These are phyloP conservation scores for Chalaropsis thielavioides DNA, from an alignment of 2,329 filamentous ascomycete species.

Conservation along the genomic window DNA sequence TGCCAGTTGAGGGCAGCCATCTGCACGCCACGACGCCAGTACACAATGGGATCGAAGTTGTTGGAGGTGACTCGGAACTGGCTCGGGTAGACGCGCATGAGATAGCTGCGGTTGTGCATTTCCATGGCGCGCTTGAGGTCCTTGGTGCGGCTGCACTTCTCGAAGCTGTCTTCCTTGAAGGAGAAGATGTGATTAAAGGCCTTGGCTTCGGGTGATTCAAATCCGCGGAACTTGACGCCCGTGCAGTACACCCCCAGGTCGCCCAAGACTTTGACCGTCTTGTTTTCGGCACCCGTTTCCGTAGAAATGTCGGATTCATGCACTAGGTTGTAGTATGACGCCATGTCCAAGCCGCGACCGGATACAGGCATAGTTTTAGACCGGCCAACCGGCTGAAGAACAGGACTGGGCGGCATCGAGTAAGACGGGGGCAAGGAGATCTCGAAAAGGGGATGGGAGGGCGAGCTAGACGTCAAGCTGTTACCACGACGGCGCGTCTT, in stretches of 20 bases:
- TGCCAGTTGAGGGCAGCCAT: slow-evolving; percentile 99
- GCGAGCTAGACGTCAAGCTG: slow-evolving; percentile 66
- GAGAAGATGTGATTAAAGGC: slow-evolving; percentile 91
- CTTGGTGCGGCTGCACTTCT: slow-evolving; percentile 59
- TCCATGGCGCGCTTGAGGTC: slow-evolving; percentile 67
- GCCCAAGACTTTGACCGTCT: slow-evolving; percentile 71
- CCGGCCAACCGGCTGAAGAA: slow-evolving; percentile 29
- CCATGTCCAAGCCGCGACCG: not conserved
- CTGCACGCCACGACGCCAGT: slow-evolving; percentile 91
- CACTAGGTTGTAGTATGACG: slow-evolving; percentile 47
- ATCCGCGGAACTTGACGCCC: slow-evolving; percentile 69
- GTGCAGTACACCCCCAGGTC: slow-evolving; percentile 67
- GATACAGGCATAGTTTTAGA: not conserved
- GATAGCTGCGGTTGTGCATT: slow-evolving; percentile 76
- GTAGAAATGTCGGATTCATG: slow-evolving; percentile 56
- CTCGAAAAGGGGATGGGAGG: slow-evolving; percentile 39
- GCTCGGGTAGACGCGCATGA: slow-evolving; percentile 91
- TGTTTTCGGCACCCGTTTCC: slow-evolving; percentile 49
- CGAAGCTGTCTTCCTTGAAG: slow-evolving; percentile 79
- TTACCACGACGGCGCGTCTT: slow-evolving; percentile 41
- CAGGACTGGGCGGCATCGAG: slow-evolving; percentile 40
- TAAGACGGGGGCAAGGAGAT: slow-evolving; percentile 34
- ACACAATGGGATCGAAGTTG: slow-evolving; percentile 87
- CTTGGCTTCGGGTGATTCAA: slow-evolving; percentile 63
- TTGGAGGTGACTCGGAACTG: slow-evolving; percentile 68